Conservation (phyloP, 2,329 filamentous ascomycete genomes). For the Magnaporthales sp. region DNA sequence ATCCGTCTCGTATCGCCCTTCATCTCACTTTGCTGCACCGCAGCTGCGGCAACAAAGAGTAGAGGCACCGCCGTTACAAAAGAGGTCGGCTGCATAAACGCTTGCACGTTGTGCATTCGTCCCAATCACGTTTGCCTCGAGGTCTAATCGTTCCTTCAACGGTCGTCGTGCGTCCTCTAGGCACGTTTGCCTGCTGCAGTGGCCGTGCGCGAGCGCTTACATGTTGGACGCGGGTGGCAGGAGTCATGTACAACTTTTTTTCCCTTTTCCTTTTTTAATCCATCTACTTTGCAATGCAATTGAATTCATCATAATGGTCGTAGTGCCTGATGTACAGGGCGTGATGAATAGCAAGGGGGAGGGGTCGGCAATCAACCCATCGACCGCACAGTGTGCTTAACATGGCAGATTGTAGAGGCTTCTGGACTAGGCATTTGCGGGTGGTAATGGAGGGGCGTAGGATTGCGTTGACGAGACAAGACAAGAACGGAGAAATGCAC, state of each 20-base stretch:
- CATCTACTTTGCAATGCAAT: background rate
- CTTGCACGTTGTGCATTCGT: background rate
- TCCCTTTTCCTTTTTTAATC: background rate
- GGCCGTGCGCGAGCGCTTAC: background rate
- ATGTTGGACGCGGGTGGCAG: background rate
- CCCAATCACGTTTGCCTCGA: background rate
- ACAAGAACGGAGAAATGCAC: background rate
- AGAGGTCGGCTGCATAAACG: background rate
- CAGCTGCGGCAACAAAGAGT: background rate
- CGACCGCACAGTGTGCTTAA: background rate
- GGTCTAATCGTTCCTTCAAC: background rate
- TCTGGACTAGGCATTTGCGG: background rate
- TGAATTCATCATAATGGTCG: background rate
- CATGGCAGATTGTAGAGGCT: background rate
- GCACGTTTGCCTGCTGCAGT: background rate
- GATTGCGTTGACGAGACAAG: background rate
- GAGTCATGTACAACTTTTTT: background rate
- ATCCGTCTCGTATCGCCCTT: background rate
- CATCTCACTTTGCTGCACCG: background rate
- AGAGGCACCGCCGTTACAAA: background rate
- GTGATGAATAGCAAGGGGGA: background rate
- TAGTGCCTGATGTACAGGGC: background rate
- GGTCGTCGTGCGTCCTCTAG: background rate
- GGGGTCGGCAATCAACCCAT: background rate
- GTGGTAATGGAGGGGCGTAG: background rate